These are phyloP conservation scores for Ophiosphaerella narmari DNA, from an alignment of 2,329 filamentous ascomycete species.

Conservation along the genomic window DNA sequence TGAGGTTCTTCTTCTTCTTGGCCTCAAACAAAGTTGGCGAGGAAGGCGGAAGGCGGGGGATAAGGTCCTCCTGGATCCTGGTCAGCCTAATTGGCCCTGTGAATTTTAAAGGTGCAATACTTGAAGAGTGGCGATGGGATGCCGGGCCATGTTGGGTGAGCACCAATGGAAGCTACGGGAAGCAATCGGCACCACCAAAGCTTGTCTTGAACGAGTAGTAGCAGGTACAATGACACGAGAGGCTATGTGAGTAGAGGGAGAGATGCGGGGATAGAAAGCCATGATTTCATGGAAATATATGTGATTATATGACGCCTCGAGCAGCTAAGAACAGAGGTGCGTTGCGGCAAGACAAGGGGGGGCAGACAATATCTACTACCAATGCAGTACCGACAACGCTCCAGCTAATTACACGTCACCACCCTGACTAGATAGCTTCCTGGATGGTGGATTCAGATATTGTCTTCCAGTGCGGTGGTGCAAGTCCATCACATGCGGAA, in stretches of 20 bases:
- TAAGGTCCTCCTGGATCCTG: conserved; percentile 62
- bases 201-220: conserved; percentile 22
- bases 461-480: too few relatives aligned
- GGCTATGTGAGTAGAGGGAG: conserved; percentile 36
- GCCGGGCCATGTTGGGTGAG: conserved; percentile 38
- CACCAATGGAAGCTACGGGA: conserved; percentile 34
- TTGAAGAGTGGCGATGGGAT: conserved; percentile 47
- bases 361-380: background rate
- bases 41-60: conserved; percentile 70
- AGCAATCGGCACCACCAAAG: conserved; percentile 13
- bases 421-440: too few relatives aligned
- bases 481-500: background rate
- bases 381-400: conserved; percentile 1
- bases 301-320: conserved; percentile 18
- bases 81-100: conserved; percentile 11
- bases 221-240: conserved; percentile 37
- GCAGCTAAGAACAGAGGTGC: conserved; percentile 6
- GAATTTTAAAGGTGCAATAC: conserved; percentile 17
- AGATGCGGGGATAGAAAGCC: conserved; percentile 31
- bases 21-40: conserved; percentile 77
- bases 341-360: conserved; percentile 24
- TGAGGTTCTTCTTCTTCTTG: conserved; percentile 75
- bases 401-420: conserved; percentile 4
- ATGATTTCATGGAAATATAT: conserved; percentile 18
- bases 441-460: background rate